These are phyloP conservation scores for Obelidium mucronatum DNA, from an alignment of 192 early-diverging fungal species.

Conservation along the genomic window DNA sequence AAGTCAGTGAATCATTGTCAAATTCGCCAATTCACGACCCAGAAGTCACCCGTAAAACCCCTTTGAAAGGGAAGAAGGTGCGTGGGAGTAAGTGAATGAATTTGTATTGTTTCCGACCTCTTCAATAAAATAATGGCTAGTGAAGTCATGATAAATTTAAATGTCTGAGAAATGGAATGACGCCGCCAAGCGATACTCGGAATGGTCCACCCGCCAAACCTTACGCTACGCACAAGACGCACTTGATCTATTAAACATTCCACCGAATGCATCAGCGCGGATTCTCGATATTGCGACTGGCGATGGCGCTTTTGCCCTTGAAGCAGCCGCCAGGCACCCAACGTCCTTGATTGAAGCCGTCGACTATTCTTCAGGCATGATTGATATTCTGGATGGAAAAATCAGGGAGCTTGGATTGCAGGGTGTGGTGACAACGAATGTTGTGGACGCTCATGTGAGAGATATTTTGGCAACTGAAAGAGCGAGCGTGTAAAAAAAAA, in stretches of 20 bases:
- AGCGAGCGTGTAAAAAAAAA: not conserved
- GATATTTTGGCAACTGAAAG: too few relatives aligned
- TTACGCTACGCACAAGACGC: slow-evolving; percentile 9
- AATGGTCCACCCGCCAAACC: slow-evolving; percentile 20
- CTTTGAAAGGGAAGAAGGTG: too few relatives aligned
- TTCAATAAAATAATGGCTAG: not conserved
- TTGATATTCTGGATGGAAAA: slow-evolving; percentile 3
- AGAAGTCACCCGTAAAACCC: too few relatives aligned
- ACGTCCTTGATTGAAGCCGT: slow-evolving; percentile 1
- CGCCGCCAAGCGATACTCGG: slow-evolving; percentile 5
- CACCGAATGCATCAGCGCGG: too few relatives aligned
- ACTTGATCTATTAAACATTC: not conserved
- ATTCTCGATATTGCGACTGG: slow-evolving; percentile 28
- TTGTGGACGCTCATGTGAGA: slow-evolving; percentile 3
- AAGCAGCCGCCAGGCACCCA: not conserved
- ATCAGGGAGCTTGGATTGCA: not conserved
- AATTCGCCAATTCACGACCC: too few relatives aligned
- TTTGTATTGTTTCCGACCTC: not conserved
- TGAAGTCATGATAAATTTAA: not conserved
- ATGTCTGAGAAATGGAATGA: slow-evolving; percentile 15
- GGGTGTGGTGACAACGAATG: not conserved
- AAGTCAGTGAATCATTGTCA: too few relatives aligned
- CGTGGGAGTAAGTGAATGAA: too few relatives aligned
- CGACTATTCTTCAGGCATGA: slow-evolving; percentile 13
- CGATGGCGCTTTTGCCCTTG: slow-evolving; percentile 21